Base-by-base conservation (phyloP, 768 basidiomycete genomes). In the Pholiota conissans region DNA sequence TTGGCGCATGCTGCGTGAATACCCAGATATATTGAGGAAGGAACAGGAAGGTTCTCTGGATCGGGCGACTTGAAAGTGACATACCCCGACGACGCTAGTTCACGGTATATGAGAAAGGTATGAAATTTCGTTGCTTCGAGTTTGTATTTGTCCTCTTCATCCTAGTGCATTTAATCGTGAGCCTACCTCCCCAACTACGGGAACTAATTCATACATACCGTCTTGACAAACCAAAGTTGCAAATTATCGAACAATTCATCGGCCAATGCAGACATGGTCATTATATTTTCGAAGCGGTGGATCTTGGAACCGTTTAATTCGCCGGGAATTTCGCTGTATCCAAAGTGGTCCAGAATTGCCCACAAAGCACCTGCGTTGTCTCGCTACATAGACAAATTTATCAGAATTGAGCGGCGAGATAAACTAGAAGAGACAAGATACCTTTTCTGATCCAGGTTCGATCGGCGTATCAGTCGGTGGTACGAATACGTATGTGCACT, bases 1-100 rank as follows among this genome's bases (percentile, higher is more conserved):
- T 71, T 67, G 16, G 76, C 73, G 53, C 74, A 77, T 22, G 72
- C 68, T n/a, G 76, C 76, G 52, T 78, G 78, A 42, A 79, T 63
- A 5, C 60, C 59, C 26, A 77, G 68, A 56, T 73, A 73, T 11
- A 35, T 48, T 16, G 66, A 63, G 34, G 64, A 67, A 27, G 78
- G 76, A 46, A 76, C 48, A 0, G 73, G 70, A 40, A 64, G 53
- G 27, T 55, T 61, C 8, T 27, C 56, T 1, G 61, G 62, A 57
- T 73, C 62, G 3, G 69, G 46, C 6, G 67, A 68, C 24, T 60
- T 69, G 50, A 76, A 76, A 35, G 63, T 67, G 28, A 72, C 69
- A 39, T 49, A 49, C 58, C 62, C 58, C 27, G 61, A 61, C 57
- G 57, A 65, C 5, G n/a, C n/a, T n/a, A n/a, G n/a, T n/a, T n/a